Conservation (phyloP, 768 basidiomycete genomes). For the Imleria badia region DNA sequence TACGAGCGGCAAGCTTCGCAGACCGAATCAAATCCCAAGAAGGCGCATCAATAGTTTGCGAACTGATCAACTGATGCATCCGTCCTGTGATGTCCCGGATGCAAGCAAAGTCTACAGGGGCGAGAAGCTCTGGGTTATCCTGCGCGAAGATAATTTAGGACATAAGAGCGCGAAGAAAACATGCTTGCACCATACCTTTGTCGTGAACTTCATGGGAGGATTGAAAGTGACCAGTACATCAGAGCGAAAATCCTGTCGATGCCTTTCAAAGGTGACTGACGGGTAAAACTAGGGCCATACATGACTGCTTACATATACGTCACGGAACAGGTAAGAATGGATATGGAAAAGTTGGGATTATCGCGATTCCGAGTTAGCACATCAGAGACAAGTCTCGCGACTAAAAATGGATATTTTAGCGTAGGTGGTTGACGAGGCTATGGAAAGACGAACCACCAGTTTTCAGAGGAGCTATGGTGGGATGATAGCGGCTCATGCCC, state of each 20-base stretch:
- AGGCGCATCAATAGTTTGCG: slow-evolving; percentile 80
- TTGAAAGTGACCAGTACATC: slow-evolving; percentile 87
- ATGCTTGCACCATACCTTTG: slow-evolving; percentile 44
- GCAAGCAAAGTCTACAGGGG: slow-evolving; percentile 59
- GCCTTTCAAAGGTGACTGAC: slow-evolving; percentile 43
- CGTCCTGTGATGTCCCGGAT: slow-evolving; percentile 61
- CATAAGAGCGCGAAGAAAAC: not conserved
- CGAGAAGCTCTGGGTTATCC: slow-evolving; percentile 71
- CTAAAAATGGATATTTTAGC: slow-evolving; percentile 36
- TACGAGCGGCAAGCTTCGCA: slow-evolving; percentile 72
- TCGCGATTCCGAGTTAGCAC: slow-evolving; percentile 67
- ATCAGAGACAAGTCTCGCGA: slow-evolving; percentile 79
- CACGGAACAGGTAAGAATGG: slow-evolving; percentile 73
- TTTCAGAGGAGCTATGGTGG: slow-evolving; percentile 83
- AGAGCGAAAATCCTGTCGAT: slow-evolving; percentile 83
- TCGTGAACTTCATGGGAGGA: slow-evolving; percentile 61
- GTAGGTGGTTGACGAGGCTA: not conserved
- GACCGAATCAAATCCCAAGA: slow-evolving; percentile 77
- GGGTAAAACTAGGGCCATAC: not conserved
- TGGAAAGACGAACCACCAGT: slow-evolving; percentile 64
- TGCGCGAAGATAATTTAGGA: slow-evolving; percentile 25
- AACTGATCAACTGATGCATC: slow-evolving; percentile 68
- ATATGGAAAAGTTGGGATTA: slow-evolving; percentile 69
- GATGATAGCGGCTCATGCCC: slow-evolving; percentile 82
- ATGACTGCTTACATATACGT: slow-evolving; percentile 65